phyloP scores from a whole-genome alignment of 176 grass and related monocot species.

The Eleusine indica region DNA sequence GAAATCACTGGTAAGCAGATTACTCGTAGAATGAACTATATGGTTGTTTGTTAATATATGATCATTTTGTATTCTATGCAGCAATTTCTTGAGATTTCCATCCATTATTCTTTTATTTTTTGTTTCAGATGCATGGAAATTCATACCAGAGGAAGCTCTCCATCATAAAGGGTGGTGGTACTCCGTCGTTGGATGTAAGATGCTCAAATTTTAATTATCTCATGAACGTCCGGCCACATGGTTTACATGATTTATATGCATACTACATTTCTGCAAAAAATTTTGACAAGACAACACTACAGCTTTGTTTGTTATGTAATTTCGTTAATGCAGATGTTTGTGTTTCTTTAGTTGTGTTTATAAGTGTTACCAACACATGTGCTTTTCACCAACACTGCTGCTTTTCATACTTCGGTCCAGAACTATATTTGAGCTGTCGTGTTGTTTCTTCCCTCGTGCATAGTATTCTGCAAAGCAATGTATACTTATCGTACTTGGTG shows the following conservation, averaged over 20 bases:
- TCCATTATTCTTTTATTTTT: slow-evolving; percentile 16
- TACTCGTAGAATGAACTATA: slow-evolving; percentile 18
- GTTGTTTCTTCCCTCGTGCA: slow-evolving; percentile 3
- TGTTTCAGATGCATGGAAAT: slow-evolving; percentile 82
- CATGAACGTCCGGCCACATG: not conserved
- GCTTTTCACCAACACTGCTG: not conserved
- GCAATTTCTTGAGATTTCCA: slow-evolving; percentile 19
- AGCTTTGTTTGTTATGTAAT: slow-evolving; percentile 6
- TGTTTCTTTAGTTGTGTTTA: slow-evolving; percentile 13
- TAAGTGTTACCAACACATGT: not conserved
- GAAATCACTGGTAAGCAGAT: slow-evolving; percentile 68
- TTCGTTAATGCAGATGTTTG: not conserved
- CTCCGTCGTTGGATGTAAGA: slow-evolving; percentile 76
- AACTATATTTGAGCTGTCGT: slow-evolving; percentile 8
- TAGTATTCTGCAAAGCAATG: slow-evolving; percentile 1
- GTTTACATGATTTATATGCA: not conserved
- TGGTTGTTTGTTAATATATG: slow-evolving; percentile 26
- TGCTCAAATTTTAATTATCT: slow-evolving; percentile 12
- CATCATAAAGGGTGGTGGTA: slow-evolving; percentile 73
- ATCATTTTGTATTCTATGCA: slow-evolving; percentile 16
- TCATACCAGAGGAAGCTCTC: slow-evolving; percentile 89
- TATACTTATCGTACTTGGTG: not conserved
- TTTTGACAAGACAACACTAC: not conserved
- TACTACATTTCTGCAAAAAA: slow-evolving; percentile 25
- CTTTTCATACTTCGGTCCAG: slow-evolving; percentile 32